phyloP scores from a whole-genome alignment of 768 basidiomycete species.

The Lentinula raphanica region DNA sequence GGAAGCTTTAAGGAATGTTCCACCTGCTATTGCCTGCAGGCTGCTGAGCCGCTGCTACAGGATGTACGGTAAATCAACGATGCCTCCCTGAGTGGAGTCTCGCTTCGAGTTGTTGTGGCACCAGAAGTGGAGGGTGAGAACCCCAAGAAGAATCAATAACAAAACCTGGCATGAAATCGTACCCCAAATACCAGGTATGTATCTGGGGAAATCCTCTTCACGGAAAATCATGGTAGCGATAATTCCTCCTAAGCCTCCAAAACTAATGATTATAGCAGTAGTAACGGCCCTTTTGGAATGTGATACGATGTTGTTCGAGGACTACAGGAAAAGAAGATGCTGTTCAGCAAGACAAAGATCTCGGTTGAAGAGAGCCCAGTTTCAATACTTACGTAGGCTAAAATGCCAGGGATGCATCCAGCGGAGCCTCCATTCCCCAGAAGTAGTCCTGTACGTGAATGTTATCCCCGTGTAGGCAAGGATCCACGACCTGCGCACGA shows the following conservation, averaged over 20 bases:
- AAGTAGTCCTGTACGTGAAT: constrained; percentile 34
- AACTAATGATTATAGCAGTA: constrained; percentile 42
- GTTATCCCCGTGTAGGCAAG: neutral
- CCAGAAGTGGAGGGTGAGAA: constrained; percentile 32
- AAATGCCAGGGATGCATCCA: constrained; percentile 41
- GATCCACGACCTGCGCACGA: neutral
- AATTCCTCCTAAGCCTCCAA: constrained; percentile 44
- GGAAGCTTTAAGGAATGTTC: no score
- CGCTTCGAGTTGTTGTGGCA: neutral
- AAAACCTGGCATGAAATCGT: constrained; percentile 40
- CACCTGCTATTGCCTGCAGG: no score
- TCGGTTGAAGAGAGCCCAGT: neutral
- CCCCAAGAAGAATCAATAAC: constrained; percentile 33
- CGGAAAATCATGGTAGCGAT: constrained; percentile 44
- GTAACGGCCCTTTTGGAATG: constrained; percentile 46
- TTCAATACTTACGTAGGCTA: constrained; percentile 40
- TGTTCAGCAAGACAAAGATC: neutral
- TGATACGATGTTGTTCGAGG: constrained; percentile 45
- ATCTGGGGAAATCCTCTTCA: constrained; percentile 38
- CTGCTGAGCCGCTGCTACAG: no score
- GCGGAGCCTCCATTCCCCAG: constrained; percentile 39
- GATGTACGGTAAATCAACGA: neutral
- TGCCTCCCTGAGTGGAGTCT: neutral
- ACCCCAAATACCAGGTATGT: constrained; percentile 43
- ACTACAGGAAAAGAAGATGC: constrained; percentile 20